A percentile compares a stretch with the other conserved stretches of the same genome.
phyloP scores from a whole-genome alignment of 176 grass and related monocot genomes.

The Phoenix dactylifera region DNA sequence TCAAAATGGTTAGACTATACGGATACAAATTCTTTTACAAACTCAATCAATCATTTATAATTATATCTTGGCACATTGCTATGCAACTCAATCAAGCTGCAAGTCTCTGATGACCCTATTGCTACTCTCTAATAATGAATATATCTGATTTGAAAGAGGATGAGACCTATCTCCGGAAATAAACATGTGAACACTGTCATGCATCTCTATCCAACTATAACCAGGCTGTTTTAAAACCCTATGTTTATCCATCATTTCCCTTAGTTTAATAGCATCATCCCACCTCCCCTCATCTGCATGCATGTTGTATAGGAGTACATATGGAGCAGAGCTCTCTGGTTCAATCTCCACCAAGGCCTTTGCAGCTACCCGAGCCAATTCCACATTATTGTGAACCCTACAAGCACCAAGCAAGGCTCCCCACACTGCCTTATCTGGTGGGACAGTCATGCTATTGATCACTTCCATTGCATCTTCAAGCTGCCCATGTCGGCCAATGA shows the following conservation, averaged over 20 bases:
- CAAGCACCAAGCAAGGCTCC: slow-evolving; percentile 75
- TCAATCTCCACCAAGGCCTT: slow-evolving; percentile 40
- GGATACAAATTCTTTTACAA: no score
- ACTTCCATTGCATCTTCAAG: slow-evolving; percentile 45
- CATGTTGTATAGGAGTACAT: slow-evolving; percentile 78
- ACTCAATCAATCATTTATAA: no score
- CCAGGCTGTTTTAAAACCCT: slow-evolving; percentile 62
- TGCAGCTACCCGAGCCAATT: slow-evolving; percentile 45
- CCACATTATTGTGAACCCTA: slow-evolving; percentile 49
- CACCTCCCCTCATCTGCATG: slow-evolving; percentile 57
- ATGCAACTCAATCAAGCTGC: slow-evolving; percentile 16
- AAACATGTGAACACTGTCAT: slow-evolving; percentile 49
- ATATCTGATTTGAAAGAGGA: slow-evolving; percentile 49
- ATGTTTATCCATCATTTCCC: slow-evolving; percentile 51
- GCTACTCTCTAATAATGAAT: slow-evolving; percentile 41
- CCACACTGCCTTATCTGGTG: slow-evolving; percentile 59
- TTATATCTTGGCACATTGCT: no score
- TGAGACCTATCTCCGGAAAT: slow-evolving; percentile 62
- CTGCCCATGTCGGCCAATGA: slow-evolving; percentile 49
- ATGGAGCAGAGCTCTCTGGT: slow-evolving; percentile 67
- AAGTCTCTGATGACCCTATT: slow-evolving; percentile 41
- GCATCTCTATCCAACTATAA: slow-evolving; percentile 72
- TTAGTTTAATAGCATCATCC: slow-evolving; percentile 49
- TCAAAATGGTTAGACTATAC: no score
- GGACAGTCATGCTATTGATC: slow-evolving; percentile 44